phyloP scores from a whole-genome alignment of 495 filamentous ascomycete genomes.

The Lasiosphaeria hispida region DNA sequence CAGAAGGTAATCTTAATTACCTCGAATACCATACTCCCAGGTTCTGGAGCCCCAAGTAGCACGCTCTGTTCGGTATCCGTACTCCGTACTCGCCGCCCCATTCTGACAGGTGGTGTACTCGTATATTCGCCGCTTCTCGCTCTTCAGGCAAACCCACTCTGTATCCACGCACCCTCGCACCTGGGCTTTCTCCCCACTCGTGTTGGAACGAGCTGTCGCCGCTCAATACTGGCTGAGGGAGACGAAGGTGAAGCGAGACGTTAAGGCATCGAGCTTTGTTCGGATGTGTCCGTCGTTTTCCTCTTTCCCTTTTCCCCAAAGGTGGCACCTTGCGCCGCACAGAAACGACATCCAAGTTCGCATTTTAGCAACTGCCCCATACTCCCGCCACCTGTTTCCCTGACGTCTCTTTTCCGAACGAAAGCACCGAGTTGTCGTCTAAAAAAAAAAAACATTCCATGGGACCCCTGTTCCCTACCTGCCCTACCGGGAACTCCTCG shows the following conservation, averaged over 20 bases:
- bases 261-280: too few species aligned
- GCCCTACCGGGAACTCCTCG: constrained; percentile 12
- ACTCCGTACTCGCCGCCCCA: neutral
- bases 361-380: too few species aligned
- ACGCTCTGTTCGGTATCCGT: neutral
- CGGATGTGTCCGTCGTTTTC: too few species aligned
- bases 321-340: neutral
- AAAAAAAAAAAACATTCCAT: constrained; percentile 8
- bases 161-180: too few species aligned
- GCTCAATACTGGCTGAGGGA: too few species aligned
- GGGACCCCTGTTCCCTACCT: constrained; percentile 15
- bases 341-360: constrained; percentile 9
- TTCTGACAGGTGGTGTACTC: too few species aligned
- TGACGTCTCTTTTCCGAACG: neutral
- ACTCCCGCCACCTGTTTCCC: neutral
- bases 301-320: too few species aligned
- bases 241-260: too few species aligned
- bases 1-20: constrained; percentile 7
- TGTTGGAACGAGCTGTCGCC: too few species aligned
- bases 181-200: too few species aligned
- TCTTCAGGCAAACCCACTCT: too few species aligned
- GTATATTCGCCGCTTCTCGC: too few species aligned
- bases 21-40: neutral
- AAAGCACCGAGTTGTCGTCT: neutral
- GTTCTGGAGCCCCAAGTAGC: neutral